These are phyloP conservation scores for Grosmannia serpens DNA, from an alignment of 2,329 filamentous ascomycete genomes.

Conservation along the genomic window DNA sequence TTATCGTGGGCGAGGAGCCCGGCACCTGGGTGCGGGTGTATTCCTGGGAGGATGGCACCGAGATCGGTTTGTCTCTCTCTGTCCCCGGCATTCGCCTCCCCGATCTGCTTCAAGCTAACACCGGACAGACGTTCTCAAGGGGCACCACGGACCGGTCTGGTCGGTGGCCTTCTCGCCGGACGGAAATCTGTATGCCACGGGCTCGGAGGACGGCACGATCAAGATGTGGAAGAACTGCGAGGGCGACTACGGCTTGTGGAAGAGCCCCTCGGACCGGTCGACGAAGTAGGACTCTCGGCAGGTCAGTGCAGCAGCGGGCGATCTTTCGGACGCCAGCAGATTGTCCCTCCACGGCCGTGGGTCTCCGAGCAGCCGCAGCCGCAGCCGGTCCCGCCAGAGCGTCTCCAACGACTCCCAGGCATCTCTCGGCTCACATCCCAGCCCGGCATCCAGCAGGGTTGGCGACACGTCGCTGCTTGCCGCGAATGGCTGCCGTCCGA, in stretches of 20 bases:
- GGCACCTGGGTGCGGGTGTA: constrained; percentile 97
- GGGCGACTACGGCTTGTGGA: constrained; percentile 53
- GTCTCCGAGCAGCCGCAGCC: constrained; percentile 4
- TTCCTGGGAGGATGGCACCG: constrained; percentile 70
- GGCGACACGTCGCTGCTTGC: neutral
- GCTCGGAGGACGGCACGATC: constrained; percentile 93
- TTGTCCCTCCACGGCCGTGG: neutral
- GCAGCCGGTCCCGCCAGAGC: constrained; percentile 2
- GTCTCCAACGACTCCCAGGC: neutral
- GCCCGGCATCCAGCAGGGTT: constrained; percentile 1
- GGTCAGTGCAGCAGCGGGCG: neutral
- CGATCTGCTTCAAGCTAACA: neutral
- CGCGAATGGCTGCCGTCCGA: neutral
- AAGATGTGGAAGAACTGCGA: constrained; percentile 75
- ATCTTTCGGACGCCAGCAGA: neutral
- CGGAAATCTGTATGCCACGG: constrained; percentile 90
- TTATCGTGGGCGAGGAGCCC: constrained; percentile 81
- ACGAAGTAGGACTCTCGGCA: constrained; percentile 25
- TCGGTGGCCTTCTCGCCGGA: constrained; percentile 90
- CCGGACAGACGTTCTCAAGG: constrained; percentile 72
- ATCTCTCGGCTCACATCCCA: neutral
- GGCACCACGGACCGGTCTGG: constrained; percentile 96
- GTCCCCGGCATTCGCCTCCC: neutral
- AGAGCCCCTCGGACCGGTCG: constrained; percentile 27
- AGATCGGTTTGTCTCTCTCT: constrained; percentile 50